Base-by-base conservation (phyloP, 257 asterid genomes). In the Gentiana dahurica region DNA sequence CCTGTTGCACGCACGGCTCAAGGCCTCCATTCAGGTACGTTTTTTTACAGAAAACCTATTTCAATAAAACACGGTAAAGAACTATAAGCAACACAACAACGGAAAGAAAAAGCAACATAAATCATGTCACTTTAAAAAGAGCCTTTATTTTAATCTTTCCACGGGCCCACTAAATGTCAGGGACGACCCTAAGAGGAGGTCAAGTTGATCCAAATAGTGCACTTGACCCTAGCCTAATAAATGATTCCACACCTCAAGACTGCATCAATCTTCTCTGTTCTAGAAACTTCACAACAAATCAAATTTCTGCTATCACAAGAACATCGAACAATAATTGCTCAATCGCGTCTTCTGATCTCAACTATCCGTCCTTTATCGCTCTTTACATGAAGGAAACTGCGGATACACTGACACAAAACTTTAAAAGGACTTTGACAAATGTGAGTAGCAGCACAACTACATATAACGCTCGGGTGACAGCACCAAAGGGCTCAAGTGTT, bases 151-250 rank as follows among this genome's bases (percentile, higher is more conserved):
- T 24, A 24, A 24, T 24, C 24, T 24, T 24, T 24, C 24, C 24
- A 24, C 0, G 24, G 24, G 24, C 24, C 24, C 24, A 24, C 24
- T 24, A 24, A 24, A 24, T 24, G 24, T 24, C 24, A 24, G 24
- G 24, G 0, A 24, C 24, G 24, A 24, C 24, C 24, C 24, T 24
- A 24, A 24, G 93, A 49, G 67, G 84, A 12, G 84, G 90, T 1
- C 77, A 69, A 1, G 70, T 79, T 4, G 78, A 79, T 59, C 84
- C 86, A 11, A 82, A 79, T 36, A 66, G 65, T 2, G 84, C 84
- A 0, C 68, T 77, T 36, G 77, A 82, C 62, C 84, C 90, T 0
- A 86, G 90, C 1, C 77, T 79, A 12, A 47, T 79, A 1, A 74
- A 79, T 5, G 90, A 79, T 12, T 68, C 64, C 39, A 53, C 72